Percentiles rank a stretch among this genome's conserved stretches.
Evolutionary conservation across 441 rosid species (phyloP).

Genomic region (Arabidopsis lyrata): DNA sequence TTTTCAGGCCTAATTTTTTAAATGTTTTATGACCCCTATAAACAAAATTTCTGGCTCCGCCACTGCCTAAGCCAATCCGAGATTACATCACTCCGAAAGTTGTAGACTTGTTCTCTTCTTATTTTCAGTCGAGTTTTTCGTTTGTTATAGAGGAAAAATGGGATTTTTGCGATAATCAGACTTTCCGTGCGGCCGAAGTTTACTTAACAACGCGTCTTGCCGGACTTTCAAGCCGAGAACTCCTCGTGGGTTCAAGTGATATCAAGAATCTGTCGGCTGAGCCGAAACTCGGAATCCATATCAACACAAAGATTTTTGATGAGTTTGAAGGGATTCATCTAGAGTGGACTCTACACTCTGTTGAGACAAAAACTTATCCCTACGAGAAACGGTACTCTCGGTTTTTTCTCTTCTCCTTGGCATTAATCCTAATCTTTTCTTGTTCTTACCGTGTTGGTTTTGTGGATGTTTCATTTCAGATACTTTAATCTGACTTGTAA

Average conservation of each 20-base stretch:
- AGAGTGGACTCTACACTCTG: conserved; percentile 50
- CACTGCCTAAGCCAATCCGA: conserved; percentile 45
- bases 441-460: not conserved
- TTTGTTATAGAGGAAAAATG: conserved; percentile 56
- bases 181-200: conserved; percentile 51
- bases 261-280: conserved; percentile 50
- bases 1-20: no score
- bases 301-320: conserved; percentile 47
- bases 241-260: conserved; percentile 57
- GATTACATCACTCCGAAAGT: conserved; percentile 41
- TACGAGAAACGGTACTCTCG: conserved; percentile 30
- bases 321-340: conserved; percentile 48
- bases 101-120: conserved; percentile 32
- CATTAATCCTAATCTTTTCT: not conserved
- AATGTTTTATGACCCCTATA: no score
- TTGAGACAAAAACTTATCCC: conserved; percentile 43
- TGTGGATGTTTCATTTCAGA: conserved; percentile 19
- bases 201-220: conserved; percentile 47
- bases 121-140: conserved; percentile 51
- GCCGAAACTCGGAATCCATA: conserved; percentile 47
- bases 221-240: conserved; percentile 41
- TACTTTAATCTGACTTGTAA: conserved; percentile 53
- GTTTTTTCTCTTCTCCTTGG: not conserved
- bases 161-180: conserved; percentile 55
- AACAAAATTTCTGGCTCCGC: no score